phyloP scores from a whole-genome alignment of 1,284 basidiomycete genomes.

The Cryptococcus depauperatus region DNA sequence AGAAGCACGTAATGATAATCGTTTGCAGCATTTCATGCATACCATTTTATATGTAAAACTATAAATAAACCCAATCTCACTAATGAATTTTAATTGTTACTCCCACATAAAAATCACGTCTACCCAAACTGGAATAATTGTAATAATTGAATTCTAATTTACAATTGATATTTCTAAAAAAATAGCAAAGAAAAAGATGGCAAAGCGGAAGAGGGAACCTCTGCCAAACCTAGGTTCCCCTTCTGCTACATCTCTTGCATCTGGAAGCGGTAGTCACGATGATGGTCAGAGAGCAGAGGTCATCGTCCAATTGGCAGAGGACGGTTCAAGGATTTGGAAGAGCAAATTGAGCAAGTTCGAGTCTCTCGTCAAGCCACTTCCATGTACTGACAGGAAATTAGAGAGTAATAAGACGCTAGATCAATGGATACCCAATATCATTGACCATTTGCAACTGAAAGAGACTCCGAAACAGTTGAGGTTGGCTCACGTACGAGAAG shows the following conservation, averaged over 20 bases:
- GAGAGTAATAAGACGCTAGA: background rate
- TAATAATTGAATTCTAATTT: no score
- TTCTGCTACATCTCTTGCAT: background rate
- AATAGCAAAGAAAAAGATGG: constrained; percentile 1
- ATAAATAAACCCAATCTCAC: no score
- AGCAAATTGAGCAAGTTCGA: constrained; percentile 10
- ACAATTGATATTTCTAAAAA: background rate
- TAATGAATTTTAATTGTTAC: no score
- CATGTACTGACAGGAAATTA: background rate
- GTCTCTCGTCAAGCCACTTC: no score
- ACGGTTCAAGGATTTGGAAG: constrained; percentile 6
- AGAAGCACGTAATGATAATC: no score
- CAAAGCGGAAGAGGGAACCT: constrained; percentile 5
- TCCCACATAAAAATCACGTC: no score
- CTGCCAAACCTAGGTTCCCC: background rate
- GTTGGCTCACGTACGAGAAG: constrained; percentile 24
- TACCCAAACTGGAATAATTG: no score
- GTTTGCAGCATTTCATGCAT: no score
- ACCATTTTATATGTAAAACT: no score
- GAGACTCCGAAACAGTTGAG: constrained; percentile 10
- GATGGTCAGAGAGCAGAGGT: constrained; percentile 1
- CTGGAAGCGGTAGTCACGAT: background rate
- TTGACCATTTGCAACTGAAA: constrained; percentile 6
- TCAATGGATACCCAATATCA: constrained; percentile 1
- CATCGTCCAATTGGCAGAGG: constrained; percentile 8